Evolutionary conservation across 805 yeast genomes (phyloP).

Genomic region (Dipodascus geniculatus): DNA sequence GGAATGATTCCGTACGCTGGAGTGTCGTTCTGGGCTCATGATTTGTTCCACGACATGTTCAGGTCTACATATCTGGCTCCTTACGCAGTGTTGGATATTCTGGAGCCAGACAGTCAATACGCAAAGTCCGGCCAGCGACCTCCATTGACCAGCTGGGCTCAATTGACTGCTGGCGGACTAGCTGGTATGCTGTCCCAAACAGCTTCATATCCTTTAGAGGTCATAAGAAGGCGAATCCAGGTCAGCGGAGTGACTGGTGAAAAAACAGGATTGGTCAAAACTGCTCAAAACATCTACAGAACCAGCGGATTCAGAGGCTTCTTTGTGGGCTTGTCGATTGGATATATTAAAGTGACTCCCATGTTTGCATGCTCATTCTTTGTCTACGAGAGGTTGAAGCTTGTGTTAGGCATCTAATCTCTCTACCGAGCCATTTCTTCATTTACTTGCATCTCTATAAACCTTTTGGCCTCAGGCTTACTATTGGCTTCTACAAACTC

Average conservation of each 20-base stretch:
- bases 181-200: slow-evolving; percentile 94
- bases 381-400: slow-evolving; percentile 83
- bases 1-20: slow-evolving; percentile 99
- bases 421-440: too few species aligned
- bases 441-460: too few species aligned
- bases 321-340: slow-evolving; percentile 89
- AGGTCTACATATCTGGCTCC: slow-evolving; percentile 45
- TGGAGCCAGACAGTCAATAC: slow-evolving; percentile 25
- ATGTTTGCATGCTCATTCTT: slow-evolving; percentile 96
- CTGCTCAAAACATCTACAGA: slow-evolving; percentile 43
- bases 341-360: slow-evolving; percentile 89
- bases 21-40: slow-evolving; percentile 91
- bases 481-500: too few species aligned
- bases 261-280: slow-evolving; percentile 11
- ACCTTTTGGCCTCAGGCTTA: too few species aligned
- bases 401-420: slow-evolving; percentile 45
- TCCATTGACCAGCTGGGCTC: slow-evolving; percentile 86
- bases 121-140: slow-evolving; percentile 32
- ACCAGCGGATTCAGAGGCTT: slow-evolving; percentile 81
- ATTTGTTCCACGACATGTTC: slow-evolving; percentile 75
- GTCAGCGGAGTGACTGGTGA: slow-evolving; percentile 67
- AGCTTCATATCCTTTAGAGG: slow-evolving; percentile 95
- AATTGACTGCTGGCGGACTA: slow-evolving; percentile 85
- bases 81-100: slow-evolving; percentile 26
- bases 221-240: slow-evolving; percentile 88